Conservation (phyloP, 73 alveolate species). For the Stentor roeselii region DNA sequence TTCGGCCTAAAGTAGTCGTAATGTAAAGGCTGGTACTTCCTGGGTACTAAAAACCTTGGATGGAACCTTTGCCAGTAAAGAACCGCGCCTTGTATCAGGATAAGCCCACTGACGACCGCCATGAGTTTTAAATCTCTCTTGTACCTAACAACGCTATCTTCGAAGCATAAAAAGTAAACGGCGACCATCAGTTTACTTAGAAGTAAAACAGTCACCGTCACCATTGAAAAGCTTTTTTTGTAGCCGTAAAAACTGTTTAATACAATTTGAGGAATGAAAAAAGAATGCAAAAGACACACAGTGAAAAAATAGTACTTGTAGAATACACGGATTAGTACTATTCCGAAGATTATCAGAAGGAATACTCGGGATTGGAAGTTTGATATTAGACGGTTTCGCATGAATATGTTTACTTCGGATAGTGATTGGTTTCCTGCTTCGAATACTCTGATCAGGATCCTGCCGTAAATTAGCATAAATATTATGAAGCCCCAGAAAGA, state of each 20-base stretch:
- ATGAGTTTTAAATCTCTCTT: not conserved
- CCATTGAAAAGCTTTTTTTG: not conserved
- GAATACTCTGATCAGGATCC: not conserved
- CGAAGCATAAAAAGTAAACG: not conserved
- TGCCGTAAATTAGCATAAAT: not conserved
- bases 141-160: not conserved
- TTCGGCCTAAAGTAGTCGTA: slow-evolving; percentile 3
- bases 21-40: not conserved
- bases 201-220: not conserved
- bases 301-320: not conserved
- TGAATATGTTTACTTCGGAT: not conserved
- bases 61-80: not conserved
- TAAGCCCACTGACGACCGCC: not conserved
- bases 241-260: not conserved
- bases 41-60: slow-evolving; percentile 21
- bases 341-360: not conserved
- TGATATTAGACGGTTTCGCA: not conserved
- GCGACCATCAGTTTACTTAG: not conserved
- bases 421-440: not conserved
- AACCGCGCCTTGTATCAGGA: not conserved
- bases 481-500: not conserved
- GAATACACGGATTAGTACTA: not conserved
- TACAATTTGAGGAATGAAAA: slow-evolving; percentile 8
- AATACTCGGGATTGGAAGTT: slow-evolving; percentile 9
- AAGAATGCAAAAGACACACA: not conserved